These are phyloP conservation scores for Leersia perrieri DNA, from an alignment of 176 grass and related monocot genomes.

Conservation along the genomic window DNA sequence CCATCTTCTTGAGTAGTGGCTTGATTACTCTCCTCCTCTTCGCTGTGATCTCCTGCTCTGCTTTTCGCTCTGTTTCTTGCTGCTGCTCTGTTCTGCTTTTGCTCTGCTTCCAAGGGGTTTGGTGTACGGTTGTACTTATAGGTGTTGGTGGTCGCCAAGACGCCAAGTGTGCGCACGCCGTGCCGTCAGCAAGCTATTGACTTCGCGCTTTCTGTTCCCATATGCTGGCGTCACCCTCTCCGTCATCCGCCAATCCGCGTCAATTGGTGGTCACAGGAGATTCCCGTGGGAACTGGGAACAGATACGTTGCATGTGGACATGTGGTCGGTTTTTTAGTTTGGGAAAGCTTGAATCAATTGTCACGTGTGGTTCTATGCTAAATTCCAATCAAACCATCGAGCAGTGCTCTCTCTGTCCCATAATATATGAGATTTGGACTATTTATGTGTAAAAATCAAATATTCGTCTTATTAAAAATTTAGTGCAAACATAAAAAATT, in stretches of 20 bases:
- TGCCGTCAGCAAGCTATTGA: neutral
- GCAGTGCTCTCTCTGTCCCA: no score
- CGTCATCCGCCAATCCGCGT: neutral
- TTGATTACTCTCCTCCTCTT: neutral
- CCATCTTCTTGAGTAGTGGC: neutral
- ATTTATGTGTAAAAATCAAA: no score
- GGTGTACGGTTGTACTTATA: neutral
- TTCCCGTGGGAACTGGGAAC: neutral
- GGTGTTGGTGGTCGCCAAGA: neutral
- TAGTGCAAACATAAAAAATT: no score
- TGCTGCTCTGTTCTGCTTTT: neutral
- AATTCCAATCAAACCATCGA: neutral
- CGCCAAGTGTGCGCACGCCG: neutral
- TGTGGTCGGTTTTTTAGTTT: neutral
- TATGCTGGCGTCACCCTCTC: neutral
- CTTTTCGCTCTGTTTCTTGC: neutral
- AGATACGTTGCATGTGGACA: neutral
- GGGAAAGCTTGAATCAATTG: no score
- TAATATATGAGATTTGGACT: no score
- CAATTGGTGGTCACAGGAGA: no score
- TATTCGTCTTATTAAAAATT: no score
- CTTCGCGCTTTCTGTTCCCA: neutral
- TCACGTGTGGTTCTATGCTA: neutral
- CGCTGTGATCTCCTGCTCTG: neutral
- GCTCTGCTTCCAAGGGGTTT: neutral